These are phyloP conservation scores for Hirsutella rhossiliensis DNA, from an alignment of 2,329 filamentous ascomycete species.

Conservation along the genomic window DNA sequence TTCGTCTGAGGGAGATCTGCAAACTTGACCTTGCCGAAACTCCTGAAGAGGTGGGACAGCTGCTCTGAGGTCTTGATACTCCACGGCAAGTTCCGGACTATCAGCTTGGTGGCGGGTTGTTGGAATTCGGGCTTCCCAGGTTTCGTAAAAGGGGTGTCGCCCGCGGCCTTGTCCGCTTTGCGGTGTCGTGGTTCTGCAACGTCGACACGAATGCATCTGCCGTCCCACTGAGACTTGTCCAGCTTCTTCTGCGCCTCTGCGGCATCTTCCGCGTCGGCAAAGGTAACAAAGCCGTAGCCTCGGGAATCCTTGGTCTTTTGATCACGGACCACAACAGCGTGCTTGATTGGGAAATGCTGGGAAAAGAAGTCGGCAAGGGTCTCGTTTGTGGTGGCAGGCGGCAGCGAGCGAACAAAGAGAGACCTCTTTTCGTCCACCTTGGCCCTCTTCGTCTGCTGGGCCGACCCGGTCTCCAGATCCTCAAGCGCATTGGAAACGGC, in stretches of 20 bases:
- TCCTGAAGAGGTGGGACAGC: constrained; percentile 65
- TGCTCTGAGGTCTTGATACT: constrained; percentile 82
- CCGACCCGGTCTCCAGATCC: constrained; percentile 17
- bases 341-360: constrained; percentile 86
- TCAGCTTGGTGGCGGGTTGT: constrained; percentile 63
- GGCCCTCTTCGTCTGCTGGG: constrained; percentile 37
- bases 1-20: constrained; percentile 72
- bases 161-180: constrained; percentile 34
- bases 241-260: constrained; percentile 69
- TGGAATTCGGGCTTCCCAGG: constrained; percentile 46
- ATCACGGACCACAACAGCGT: constrained; percentile 86
- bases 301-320: constrained; percentile 75
- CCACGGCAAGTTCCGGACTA: constrained; percentile 93
- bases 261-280: constrained; percentile 88
- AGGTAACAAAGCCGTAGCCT: constrained; percentile 94
- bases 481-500: constrained; percentile 15
- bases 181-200: constrained; percentile 78
- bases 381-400: constrained; percentile 67
- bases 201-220: constrained; percentile 74
- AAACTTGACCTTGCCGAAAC: constrained; percentile 85
- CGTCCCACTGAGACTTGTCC: constrained; percentile 65
- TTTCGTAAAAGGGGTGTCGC: constrained; percentile 29
- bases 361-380: constrained; percentile 82
- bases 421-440: constrained; percentile 53
- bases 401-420: constrained; percentile 84